phyloP scores from a whole-genome alignment of 768 basidiomycete species.

The Coprinopsis sp. region DNA sequence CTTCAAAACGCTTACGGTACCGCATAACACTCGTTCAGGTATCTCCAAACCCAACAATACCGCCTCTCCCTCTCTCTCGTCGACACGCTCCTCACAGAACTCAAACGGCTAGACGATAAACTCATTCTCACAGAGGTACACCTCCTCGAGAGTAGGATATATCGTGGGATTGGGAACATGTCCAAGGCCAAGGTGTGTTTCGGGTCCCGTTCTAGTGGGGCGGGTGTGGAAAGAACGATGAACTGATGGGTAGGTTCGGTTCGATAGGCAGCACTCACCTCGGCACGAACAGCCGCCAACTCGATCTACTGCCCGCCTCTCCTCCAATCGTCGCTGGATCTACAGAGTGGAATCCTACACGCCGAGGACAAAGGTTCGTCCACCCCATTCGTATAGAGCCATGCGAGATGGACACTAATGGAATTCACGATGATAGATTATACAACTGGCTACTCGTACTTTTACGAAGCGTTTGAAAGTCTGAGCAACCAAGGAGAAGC shows the following conservation, averaged over 20 bases:
- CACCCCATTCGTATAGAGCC: too few relatives aligned
- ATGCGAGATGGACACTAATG: too few relatives aligned
- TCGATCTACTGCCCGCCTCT: conserved; percentile 78
- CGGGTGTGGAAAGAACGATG: neutral
- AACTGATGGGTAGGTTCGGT: conserved; percentile 19
- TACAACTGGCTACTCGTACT: conserved; percentile 94
- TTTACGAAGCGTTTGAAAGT: conserved; percentile 95
- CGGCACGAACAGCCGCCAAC: conserved; percentile 90
- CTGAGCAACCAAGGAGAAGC: conserved; percentile 61
- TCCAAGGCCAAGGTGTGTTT: conserved; percentile 77
- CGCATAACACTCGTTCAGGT: conserved; percentile 31
- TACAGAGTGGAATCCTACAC: conserved; percentile 71
- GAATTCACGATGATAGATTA: too few relatives aligned
- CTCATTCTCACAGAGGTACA: conserved; percentile 97
- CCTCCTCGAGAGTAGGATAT: conserved; percentile 87
- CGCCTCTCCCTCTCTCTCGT: conserved; percentile 78
- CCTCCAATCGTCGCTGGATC: conserved; percentile 45
- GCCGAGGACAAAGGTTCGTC: conserved; percentile 97
- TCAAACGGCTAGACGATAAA: conserved; percentile 94
- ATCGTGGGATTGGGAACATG: conserved; percentile 84
- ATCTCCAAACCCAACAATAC: conserved; percentile 73
- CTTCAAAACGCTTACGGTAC: neutral
- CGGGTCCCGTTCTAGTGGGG: neutral
- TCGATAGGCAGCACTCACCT: conserved; percentile 75
- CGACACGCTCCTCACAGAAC: conserved; percentile 83